These are phyloP conservation scores for Myriosclerotinia scirpicola DNA, from an alignment of 2,329 filamentous ascomycete species.

Conservation along the genomic window DNA sequence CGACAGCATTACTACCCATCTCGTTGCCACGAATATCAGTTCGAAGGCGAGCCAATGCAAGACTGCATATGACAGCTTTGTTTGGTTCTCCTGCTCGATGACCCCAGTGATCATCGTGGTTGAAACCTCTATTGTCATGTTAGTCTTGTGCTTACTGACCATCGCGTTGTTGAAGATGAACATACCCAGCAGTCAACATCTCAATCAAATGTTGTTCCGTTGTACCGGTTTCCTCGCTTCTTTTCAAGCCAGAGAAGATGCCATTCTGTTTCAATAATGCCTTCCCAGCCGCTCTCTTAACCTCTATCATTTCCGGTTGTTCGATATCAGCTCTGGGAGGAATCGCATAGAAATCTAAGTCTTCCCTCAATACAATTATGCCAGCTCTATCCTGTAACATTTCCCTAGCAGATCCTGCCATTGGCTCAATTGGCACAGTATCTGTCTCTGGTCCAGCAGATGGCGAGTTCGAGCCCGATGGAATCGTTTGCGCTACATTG, in stretches of 20 bases:
- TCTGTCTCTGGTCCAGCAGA: slow-evolving; percentile 63
- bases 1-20: slow-evolving; percentile 75
- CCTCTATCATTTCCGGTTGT: slow-evolving; percentile 88
- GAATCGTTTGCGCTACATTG: slow-evolving; percentile 93
- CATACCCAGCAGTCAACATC: slow-evolving; percentile 97
- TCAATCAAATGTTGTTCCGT: slow-evolving; percentile 98
- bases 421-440: slow-evolving; percentile 68
- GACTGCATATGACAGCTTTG: slow-evolving; percentile 96
- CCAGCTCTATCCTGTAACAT: slow-evolving; percentile 85
- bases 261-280: slow-evolving; percentile 87
- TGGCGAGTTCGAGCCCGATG: slow-evolving; percentile 66
- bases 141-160: background rate
- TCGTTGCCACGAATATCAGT: slow-evolving; percentile 86
- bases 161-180: slow-evolving; percentile 27
- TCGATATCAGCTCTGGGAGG: slow-evolving; percentile 82
- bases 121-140: slow-evolving; percentile 72
- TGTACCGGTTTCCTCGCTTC: slow-evolving; percentile 92
- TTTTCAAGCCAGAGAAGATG: slow-evolving; percentile 92
- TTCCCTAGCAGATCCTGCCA: slow-evolving; percentile 68
- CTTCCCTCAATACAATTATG: slow-evolving; percentile 94
- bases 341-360: slow-evolving; percentile 96
- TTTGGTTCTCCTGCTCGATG: slow-evolving; percentile 97
- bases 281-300: slow-evolving; percentile 87
- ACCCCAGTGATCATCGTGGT: slow-evolving; percentile 93
- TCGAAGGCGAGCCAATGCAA: slow-evolving; percentile 86